phyloP scores from a whole-genome alignment of 2,329 filamentous ascomycete species.

The Blastomyces emzantsi region DNA sequence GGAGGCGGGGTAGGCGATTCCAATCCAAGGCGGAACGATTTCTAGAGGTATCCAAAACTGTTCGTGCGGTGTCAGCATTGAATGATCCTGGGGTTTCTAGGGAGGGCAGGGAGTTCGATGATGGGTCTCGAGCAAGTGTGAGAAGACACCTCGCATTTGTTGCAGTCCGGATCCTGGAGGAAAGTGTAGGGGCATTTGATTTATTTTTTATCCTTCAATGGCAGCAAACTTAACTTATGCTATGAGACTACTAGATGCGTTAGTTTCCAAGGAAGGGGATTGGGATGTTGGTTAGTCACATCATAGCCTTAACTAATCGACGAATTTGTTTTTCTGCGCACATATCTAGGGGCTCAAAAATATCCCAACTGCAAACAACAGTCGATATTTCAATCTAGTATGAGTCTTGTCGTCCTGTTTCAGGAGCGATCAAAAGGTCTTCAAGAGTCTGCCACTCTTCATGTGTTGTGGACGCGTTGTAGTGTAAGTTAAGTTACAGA shows the following conservation, averaged over 20 bases:
- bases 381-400: not conserved
- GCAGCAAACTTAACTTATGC: not conserved
- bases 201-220: not conserved
- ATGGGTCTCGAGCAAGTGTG: slow-evolving; percentile 35
- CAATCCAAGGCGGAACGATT: slow-evolving; percentile 45
- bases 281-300: not conserved
- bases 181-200: slow-evolving; percentile 12
- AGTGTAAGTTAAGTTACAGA: too few relatives aligned
- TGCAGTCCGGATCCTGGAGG: slow-evolving; percentile 45
- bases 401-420: too few relatives aligned
- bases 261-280: not conserved
- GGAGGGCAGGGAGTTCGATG: slow-evolving; percentile 39
- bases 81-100: slow-evolving; percentile 48
- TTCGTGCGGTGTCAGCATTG: slow-evolving; percentile 42
- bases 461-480: too few relatives aligned
- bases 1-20: slow-evolving; percentile 25
- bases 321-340: not conserved
- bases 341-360: not conserved
- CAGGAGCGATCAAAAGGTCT: too few relatives aligned
- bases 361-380: not conserved
- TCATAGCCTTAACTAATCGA: not conserved
- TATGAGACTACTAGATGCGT: not conserved
- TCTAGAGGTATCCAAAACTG: slow-evolving; percentile 48
- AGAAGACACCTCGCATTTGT: slow-evolving; percentile 43
- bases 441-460: too few relatives aligned